phyloP scores from a whole-genome alignment of 2,329 filamentous ascomycete species.

The Fusarium anthophilum region DNA sequence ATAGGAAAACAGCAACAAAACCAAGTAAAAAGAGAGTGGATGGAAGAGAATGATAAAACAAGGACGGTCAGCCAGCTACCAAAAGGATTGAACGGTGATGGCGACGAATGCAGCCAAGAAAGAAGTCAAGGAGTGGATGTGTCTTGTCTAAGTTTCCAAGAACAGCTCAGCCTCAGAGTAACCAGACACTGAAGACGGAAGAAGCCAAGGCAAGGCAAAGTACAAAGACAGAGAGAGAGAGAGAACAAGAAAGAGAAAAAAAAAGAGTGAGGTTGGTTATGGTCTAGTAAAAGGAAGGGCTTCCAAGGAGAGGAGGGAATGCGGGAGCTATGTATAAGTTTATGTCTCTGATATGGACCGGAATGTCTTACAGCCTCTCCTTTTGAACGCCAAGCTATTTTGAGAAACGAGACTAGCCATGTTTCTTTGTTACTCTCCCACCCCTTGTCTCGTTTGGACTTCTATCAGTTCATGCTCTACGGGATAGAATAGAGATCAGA shows the following conservation, averaged over 20 bases:
- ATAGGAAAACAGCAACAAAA: slow-evolving; percentile 15
- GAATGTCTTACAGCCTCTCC: background rate
- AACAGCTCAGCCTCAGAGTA: slow-evolving; percentile 11
- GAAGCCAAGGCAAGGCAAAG: slow-evolving; percentile 1
- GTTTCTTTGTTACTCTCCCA: background rate
- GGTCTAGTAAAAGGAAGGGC: slow-evolving; percentile 16
- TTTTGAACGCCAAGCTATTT: slow-evolving; percentile 8
- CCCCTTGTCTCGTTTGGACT: background rate
- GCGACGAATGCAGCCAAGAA: slow-evolving; percentile 28
- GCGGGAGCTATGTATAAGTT: slow-evolving; percentile 40
- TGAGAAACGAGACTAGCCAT: slow-evolving; percentile 1
- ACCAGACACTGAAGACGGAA: slow-evolving; percentile 39
- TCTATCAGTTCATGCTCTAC: slow-evolving; percentile 6
- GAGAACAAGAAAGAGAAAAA: background rate
- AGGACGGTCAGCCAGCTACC: slow-evolving; percentile 43
- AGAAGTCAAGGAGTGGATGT: slow-evolving; percentile 15
- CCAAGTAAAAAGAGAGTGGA: background rate
- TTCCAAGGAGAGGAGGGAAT: slow-evolving; percentile 37
- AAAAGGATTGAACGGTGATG: slow-evolving; percentile 47
- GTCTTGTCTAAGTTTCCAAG: background rate
- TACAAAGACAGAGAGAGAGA: background rate
- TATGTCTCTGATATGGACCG: slow-evolving; percentile 29
- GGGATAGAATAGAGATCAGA: background rate
- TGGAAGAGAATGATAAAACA: slow-evolving; percentile 4
- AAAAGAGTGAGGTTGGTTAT: slow-evolving; percentile 20